Base-by-base conservation (phyloP, 768 basidiomycete species). In the Leucocoprinus sp. region DNA sequence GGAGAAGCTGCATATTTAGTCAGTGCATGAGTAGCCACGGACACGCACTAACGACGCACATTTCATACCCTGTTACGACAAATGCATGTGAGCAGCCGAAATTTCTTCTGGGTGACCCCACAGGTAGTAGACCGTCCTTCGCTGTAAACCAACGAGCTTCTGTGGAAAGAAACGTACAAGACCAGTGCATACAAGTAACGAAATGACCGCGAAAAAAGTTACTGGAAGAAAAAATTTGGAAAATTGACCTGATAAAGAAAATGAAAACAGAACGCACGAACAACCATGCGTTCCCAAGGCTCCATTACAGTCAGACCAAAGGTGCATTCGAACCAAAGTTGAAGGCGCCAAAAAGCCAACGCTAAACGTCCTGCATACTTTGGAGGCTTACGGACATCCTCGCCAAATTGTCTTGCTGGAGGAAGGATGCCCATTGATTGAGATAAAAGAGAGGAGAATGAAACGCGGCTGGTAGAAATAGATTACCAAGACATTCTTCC, bases 291-390 rank as follows among this genome's bases (percentile, higher is more conserved):
- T 60, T 76, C 75, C 68, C 73, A 76, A 33, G 74, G 71, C 49
- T 76, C 75, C 41, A 75, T 65, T 62, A 74, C 68, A 4, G 71
- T 70, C 24, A 76, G 59, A 23, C 64, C 73, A 53, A 76, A 74
- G 0, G 74, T 76, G n/a, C 70, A 61, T 60, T 74, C 73, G 40
- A 75, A 67, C 72, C 72, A 75, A 61, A 75, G 69, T 49, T 68
- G 61, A 39, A 60, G 54, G 24, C 68, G 64, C 74, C 73, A 74
- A 22, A 70, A 57, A 45, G 68, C 71, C 8, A 62, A n/a, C 14
- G 46, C 18, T 14, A 48, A 23, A 14, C 33, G 46, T 5, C 24
- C 28, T 8, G 46, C 27, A 8, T n/a, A 7, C 19, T 36, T 35
- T 2, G 46, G 46, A 17, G 46, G 46, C 14, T 36, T 48, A 17